A percentile compares a stretch with the other conserved stretches of the same genome.
phyloP scores from a whole-genome alignment of 2,329 filamentous ascomycete genomes.

The Penicillium sp. region DNA sequence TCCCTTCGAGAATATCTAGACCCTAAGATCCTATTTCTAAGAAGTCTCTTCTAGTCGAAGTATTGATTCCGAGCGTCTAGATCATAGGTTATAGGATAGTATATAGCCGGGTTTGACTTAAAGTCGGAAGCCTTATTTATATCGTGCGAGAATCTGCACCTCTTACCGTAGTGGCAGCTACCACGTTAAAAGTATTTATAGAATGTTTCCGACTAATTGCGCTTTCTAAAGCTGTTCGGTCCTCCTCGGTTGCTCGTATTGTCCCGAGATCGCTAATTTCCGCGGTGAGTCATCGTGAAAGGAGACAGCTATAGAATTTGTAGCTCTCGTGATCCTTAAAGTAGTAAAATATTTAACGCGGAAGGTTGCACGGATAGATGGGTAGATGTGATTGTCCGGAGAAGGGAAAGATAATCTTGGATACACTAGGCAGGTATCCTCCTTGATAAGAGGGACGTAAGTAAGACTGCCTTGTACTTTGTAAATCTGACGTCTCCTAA shows the following conservation, averaged over 20 bases:
- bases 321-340: not conserved
- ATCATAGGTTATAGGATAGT: not conserved
- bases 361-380: not conserved
- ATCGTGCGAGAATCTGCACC: constrained; percentile 8
- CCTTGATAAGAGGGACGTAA: no score
- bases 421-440: no score
- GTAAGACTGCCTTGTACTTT: no score
- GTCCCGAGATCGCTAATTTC: constrained; percentile 8
- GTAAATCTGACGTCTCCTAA: not conserved
- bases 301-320: not conserved
- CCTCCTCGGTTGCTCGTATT: constrained; percentile 4
- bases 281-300: not conserved
- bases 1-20: not conserved
- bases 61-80: constrained; percentile 6
- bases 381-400: no score
- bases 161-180: constrained; percentile 4
- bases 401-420: no score
- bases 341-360: not conserved
- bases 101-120: not conserved
- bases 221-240: constrained; percentile 4
- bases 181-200: constrained; percentile 6
- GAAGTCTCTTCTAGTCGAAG: constrained; percentile 5
- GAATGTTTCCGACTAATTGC: not conserved
- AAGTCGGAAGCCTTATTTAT: not conserved
- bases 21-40: not conserved